A percentile compares a stretch with the other conserved stretches of the same genome.
These are phyloP conservation scores for Baudoinia panamericana DNA, from an alignment of 495 filamentous ascomycete species.

Conservation along the genomic window DNA sequence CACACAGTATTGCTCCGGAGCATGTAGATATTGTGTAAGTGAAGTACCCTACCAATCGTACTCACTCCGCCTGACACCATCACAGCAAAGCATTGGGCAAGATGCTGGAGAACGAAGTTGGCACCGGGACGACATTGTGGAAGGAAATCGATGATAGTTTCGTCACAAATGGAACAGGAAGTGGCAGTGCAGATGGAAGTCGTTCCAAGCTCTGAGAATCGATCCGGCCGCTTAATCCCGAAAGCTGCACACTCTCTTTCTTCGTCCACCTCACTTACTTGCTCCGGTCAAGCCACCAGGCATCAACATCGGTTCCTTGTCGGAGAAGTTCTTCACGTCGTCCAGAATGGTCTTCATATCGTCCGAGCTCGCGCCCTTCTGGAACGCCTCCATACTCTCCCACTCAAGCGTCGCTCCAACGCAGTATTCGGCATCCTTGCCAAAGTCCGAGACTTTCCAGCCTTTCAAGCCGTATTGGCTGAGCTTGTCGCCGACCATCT, in stretches of 20 bases:
- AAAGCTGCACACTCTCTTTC: neutral
- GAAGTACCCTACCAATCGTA: neutral
- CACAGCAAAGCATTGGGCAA: slow-evolving; percentile 1
- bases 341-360: slow-evolving; percentile 17
- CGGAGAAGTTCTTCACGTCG: slow-evolving; percentile 22
- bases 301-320: slow-evolving; percentile 19
- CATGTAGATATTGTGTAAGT: slow-evolving; percentile 12
- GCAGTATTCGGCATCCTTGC: slow-evolving; percentile 9
- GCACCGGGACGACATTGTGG: slow-evolving; percentile 8
- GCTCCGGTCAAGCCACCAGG: slow-evolving; percentile 13
- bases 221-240: too few species aligned
- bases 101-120: neutral
- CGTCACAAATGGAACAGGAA: slow-evolving; percentile 4
- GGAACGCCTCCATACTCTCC: slow-evolving; percentile 12
- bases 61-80: too few species aligned
- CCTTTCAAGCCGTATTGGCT: slow-evolving; percentile 12
- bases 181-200: neutral
- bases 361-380: slow-evolving; percentile 9
- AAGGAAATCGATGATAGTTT: slow-evolving; percentile 17
- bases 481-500: slow-evolving; percentile 13
- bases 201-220: slow-evolving; percentile 9
- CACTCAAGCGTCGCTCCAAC: slow-evolving; percentile 20
- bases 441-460: slow-evolving; percentile 21
- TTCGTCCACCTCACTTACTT: neutral
- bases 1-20: slow-evolving; percentile 10